Base-by-base conservation (phyloP, 441 rosid species). In the Populus hybrid region DNA sequence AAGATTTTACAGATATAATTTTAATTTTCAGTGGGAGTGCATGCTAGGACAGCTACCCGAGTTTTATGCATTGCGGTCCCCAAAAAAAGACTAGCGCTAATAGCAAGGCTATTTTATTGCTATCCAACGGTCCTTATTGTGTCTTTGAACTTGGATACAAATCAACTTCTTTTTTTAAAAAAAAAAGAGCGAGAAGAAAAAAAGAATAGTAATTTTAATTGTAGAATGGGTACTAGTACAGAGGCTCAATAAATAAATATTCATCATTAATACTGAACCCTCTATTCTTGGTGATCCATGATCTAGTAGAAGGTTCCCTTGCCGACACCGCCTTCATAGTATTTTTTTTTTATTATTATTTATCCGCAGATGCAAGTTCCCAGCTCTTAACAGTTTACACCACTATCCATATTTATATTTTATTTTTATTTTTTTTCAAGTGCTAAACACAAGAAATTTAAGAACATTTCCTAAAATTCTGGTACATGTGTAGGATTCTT, bases 271-370 rank as follows among this genome's bases (percentile, higher is more conserved):
- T 72, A 65, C 26, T 38, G 61, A 70, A 42, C 76, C 53, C 63
- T 77, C 72, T 59, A 18, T 38, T 38, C 40, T 34, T 23, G 64
- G 11, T 21, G 16, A 35, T 2, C n/a, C 42, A 7, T 6, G 14
- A 46, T 8, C n/a, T 18, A 7, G 8, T 14, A 19, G 75, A 68
- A 59, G 36, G 36, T 79, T 71, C 79, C 63, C 71, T 61, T 79
- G 84, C 87, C 83, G 85, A 83, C 88, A 82, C 78, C 53, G 26
- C 40, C 38, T 19, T 9, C 19, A 7, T 11, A 23, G 6, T 21
- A 3, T 23, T 8, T 8, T n/a, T n/a, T 16, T 30, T 28, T 65
- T 5, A 3, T n/a, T 10, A 28, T 19, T 19, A 6, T 34, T 34
- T 34, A 34, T 34, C 36, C 7, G 61, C 63, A 7, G 11, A 6